Evolutionary conservation across 495 filamentous ascomycete genomes (phyloP).

Genomic region (Aspergillus homomorphus): DNA sequence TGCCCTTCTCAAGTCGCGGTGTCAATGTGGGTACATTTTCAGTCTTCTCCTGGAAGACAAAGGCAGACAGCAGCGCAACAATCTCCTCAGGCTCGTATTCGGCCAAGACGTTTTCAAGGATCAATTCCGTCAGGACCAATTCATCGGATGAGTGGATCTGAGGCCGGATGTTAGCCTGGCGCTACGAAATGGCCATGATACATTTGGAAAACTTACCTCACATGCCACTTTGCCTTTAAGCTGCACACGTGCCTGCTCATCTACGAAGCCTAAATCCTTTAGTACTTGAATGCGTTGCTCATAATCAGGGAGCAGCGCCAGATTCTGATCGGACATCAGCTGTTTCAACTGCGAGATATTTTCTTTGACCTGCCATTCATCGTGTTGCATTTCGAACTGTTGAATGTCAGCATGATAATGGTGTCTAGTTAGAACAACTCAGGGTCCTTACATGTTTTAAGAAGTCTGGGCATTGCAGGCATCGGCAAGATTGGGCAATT

Average conservation of each 20-base stretch:
- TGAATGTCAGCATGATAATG: slow-evolving; percentile 9
- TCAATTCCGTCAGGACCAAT: slow-evolving; percentile 92
- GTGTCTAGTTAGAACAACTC: not conserved
- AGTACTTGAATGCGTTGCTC: slow-evolving; percentile 91
- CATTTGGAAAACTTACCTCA: slow-evolving; percentile 51
- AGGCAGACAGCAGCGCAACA: slow-evolving; percentile 86
- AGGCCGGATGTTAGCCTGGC: not conserved
- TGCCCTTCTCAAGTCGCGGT: slow-evolving; percentile 75
- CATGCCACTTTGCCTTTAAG: slow-evolving; percentile 98
- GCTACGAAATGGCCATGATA: not conserved
- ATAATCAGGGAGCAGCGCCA: slow-evolving; percentile 96
- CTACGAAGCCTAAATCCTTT: slow-evolving; percentile 86
- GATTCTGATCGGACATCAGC: slow-evolving; percentile 91
- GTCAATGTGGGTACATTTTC: slow-evolving; percentile 81
- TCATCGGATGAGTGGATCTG: slow-evolving; percentile 96
- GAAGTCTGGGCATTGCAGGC: slow-evolving; percentile 69
- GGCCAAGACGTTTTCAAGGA: slow-evolving; percentile 93
- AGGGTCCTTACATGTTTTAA: slow-evolving; percentile 69
- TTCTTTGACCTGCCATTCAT: slow-evolving; percentile 90
- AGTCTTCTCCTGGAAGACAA: slow-evolving; percentile 99
- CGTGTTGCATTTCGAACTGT: slow-evolving; percentile 85
- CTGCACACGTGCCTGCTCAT: slow-evolving; percentile 76
- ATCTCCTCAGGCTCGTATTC: slow-evolving; percentile 97
- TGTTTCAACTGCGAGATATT: slow-evolving; percentile 81
- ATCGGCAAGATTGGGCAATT: slow-evolving; percentile 55